These are phyloP conservation scores for Citrus maxima DNA, from an alignment of 345 rosid genomes.

Conservation along the genomic window DNA sequence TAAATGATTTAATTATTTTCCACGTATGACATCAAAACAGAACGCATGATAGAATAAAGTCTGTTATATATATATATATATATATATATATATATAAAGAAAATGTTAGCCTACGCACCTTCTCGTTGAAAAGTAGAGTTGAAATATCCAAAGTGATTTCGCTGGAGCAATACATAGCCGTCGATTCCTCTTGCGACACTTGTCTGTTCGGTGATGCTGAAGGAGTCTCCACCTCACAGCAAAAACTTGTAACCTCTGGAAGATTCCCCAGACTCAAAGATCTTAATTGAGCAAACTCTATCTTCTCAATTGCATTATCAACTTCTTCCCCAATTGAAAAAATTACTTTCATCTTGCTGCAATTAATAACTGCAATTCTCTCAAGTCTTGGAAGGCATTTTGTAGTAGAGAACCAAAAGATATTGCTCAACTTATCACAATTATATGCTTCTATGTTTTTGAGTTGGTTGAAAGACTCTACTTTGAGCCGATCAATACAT, in stretches of 20 bases:
- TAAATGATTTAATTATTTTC: too few species aligned
- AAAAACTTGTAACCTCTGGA: not conserved
- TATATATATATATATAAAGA: too few species aligned
- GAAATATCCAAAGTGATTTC: not conserved
- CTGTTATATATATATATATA: too few species aligned
- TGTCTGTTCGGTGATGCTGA: not conserved
- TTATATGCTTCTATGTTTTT: not conserved
- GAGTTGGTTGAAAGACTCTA: too few species aligned
- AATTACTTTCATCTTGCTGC: too few species aligned
- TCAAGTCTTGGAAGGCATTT: slow-evolving; percentile 3
- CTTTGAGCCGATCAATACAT: too few species aligned
- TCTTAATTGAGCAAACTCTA: not conserved
- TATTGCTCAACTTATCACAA: slow-evolving; percentile 1
- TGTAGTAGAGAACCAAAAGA: slow-evolving; percentile 14
- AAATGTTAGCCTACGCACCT: not conserved
- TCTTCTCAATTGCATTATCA: not conserved
- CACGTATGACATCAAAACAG: too few species aligned
- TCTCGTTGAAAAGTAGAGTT: not conserved
- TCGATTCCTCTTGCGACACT: not conserved
- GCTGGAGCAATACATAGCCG: too few species aligned
- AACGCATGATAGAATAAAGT: not conserved
- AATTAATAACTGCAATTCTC: too few species aligned
- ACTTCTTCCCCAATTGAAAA: too few species aligned
- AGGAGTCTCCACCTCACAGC: not conserved
- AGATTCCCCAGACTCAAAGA: not conserved